Evolutionary conservation across 495 filamentous ascomycete species (phyloP).

Genomic region (Penicillium simplicissimum): DNA sequence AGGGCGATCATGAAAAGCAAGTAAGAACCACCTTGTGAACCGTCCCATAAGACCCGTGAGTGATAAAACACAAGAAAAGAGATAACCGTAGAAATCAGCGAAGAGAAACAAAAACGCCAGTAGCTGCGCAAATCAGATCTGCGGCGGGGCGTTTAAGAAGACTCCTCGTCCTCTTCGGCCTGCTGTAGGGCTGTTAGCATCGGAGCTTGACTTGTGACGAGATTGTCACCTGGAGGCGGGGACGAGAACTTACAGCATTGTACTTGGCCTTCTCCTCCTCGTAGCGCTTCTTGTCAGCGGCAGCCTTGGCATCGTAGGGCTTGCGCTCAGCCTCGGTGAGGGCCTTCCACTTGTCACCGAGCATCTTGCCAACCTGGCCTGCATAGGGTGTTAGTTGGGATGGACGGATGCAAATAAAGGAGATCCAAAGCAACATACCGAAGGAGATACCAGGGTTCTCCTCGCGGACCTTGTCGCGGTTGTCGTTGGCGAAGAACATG

Average conservation of each 20-base stretch:
- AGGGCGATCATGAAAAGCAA: constrained; percentile 34
- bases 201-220: constrained; percentile 20
- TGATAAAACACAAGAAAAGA: constrained; percentile 32
- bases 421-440: constrained; percentile 55
- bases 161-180: constrained; percentile 55
- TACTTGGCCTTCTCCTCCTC: constrained; percentile 96
- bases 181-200: constrained; percentile 28
- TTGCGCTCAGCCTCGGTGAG: constrained; percentile 82
- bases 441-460: constrained; percentile 98
- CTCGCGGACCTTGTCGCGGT: constrained; percentile 95
- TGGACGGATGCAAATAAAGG: neutral
- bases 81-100: constrained; percentile 39
- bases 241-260: constrained; percentile 58
- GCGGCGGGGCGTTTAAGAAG: constrained; percentile 39
- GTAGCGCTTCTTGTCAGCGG: constrained; percentile 96
- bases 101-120: constrained; percentile 41
- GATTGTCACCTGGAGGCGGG: neutral
- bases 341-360: constrained; percentile 98
- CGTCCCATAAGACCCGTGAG: constrained; percentile 44
- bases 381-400: constrained; percentile 18
- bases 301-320: constrained; percentile 95
- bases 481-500: constrained; percentile 99
- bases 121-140: constrained; percentile 27
- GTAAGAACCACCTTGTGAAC: constrained; percentile 46
- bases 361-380: constrained; percentile 97